Percentiles rank a stretch among this genome's conserved stretches.
Conservation (phyloP, 2,329 filamentous ascomycete genomes). For the Hirsutella rhossiliensis region DNA sequence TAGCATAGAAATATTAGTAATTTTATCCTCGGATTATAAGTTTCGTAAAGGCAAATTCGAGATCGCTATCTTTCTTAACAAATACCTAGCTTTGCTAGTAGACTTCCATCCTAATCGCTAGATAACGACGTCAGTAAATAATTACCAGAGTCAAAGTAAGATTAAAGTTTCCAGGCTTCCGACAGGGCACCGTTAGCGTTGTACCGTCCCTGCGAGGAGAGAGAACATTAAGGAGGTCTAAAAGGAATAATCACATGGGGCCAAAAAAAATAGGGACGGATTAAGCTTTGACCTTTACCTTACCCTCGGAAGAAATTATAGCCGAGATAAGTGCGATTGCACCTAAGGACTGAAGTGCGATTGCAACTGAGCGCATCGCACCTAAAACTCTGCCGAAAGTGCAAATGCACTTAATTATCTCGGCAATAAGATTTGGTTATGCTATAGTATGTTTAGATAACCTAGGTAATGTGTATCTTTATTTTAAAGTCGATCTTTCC, state of each 20-base stretch:
- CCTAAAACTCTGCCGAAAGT: not conserved
- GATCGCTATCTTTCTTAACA: slow-evolving; percentile 1
- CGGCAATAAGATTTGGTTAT: not conserved
- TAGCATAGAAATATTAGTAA: slow-evolving; percentile 1
- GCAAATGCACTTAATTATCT: not conserved
- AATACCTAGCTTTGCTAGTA: slow-evolving; percentile 1
- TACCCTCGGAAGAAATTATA: not conserved
- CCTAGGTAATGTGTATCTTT: no score
- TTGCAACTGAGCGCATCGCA: not conserved
- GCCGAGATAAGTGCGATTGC: not conserved
- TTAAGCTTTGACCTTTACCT: no score
- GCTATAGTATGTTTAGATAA: no score
- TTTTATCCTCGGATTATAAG: not conserved
- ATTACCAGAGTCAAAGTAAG: not conserved
- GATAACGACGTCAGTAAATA: not conserved
- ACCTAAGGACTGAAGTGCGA: not conserved
- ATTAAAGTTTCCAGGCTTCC: no score
- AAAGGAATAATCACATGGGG: not conserved
- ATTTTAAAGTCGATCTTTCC: no score
- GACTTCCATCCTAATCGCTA: slow-evolving; percentile 1
- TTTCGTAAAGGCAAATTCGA: slow-evolving; percentile 2
- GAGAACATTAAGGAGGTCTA: not conserved
- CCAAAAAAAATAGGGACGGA: no score
- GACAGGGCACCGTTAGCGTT: not conserved
- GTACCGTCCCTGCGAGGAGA: not conserved